Conservation (phyloP, 129 eudicot species). For the Calendula officinalis region DNA sequence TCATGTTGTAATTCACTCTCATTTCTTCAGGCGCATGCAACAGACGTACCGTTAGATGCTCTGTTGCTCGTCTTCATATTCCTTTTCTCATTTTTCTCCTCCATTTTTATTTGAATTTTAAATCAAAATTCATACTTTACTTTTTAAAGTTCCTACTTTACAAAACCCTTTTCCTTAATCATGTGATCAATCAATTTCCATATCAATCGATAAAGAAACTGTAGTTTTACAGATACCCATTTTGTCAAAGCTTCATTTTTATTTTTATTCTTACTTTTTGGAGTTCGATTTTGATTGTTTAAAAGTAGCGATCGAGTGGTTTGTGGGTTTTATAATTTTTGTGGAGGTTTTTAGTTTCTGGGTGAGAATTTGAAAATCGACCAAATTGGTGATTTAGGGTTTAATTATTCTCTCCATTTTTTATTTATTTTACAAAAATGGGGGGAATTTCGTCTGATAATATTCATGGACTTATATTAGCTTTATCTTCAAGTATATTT, state of each 20-base stretch:
- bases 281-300: slow-evolving; percentile 11
- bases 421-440: slow-evolving; percentile 28
- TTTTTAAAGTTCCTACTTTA: slow-evolving; percentile 23
- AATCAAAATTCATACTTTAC: slow-evolving; percentile 16
- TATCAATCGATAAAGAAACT: slow-evolving; percentile 19
- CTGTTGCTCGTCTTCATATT: background rate
- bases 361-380: background rate
- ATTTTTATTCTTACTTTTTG: background rate
- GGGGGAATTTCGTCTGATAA: slow-evolving; percentile 72
- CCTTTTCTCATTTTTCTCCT: background rate
- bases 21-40: slow-evolving; percentile 32
- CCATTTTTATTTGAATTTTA: background rate
- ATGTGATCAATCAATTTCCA: slow-evolving; percentile 36
- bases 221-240: slow-evolving; percentile 35
- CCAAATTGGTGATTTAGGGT: slow-evolving; percentile 12
- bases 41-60: slow-evolving; percentile 23
- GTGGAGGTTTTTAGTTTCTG: slow-evolving; percentile 5
- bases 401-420: slow-evolving; percentile 23
- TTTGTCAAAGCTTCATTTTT: slow-evolving; percentile 18
- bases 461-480: slow-evolving; percentile 64
- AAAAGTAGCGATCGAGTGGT: slow-evolving; percentile 12
- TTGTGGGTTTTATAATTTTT: slow-evolving; percentile 14
- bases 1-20: background rate
- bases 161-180: slow-evolving; percentile 16
- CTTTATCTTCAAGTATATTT: slow-evolving; percentile 76